Percentiles rank a stretch among this genome's conserved stretches.
Conservation (phyloP, 1,284 basidiomycete species). For the Puccinia novopanici region DNA sequence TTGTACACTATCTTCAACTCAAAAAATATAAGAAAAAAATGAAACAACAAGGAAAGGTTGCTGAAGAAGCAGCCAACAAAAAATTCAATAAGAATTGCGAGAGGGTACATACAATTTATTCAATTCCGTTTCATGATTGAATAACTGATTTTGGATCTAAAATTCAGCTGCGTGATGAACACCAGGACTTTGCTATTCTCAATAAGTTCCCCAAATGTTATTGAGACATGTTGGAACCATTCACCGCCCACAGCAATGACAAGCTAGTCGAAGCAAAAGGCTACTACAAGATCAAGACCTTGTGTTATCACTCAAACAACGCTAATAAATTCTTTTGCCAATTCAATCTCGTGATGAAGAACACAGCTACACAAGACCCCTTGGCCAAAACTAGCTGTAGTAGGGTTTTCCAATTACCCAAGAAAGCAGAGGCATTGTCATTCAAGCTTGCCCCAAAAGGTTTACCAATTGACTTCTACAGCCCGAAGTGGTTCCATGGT, state of each 20-base stretch:
- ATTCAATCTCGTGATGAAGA: slow-evolving; percentile 31
- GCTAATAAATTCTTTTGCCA: slow-evolving; percentile 11
- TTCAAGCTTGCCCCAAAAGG: slow-evolving; percentile 25
- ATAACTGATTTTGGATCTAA: neutral
- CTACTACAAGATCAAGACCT: slow-evolving; percentile 27
- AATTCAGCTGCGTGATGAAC: slow-evolving; percentile 16
- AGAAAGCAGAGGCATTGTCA: neutral
- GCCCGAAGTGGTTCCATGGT: slow-evolving; percentile 23
- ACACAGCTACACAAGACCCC: neutral
- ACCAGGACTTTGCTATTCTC: neutral
- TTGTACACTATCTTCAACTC: slow-evolving; percentile 12
- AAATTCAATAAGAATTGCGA: slow-evolving; percentile 4
- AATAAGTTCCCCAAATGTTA: slow-evolving; percentile 43
- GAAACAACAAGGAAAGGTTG: slow-evolving; percentile 22
- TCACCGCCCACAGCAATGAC: slow-evolving; percentile 43
- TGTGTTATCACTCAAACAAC: slow-evolving; percentile 32
- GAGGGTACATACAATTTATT: neutral
- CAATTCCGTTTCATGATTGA: neutral
- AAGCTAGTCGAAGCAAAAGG: neutral
- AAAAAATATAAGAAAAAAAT: slow-evolving; percentile 11
- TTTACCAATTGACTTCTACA: slow-evolving; percentile 45
- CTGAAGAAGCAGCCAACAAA: slow-evolving; percentile 13
- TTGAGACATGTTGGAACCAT: neutral
- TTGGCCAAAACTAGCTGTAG: neutral
- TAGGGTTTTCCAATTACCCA: slow-evolving; percentile 18